Evolutionary conservation across 2,329 filamentous ascomycete genomes (phyloP).

Genomic region (Botrytis aclada): DNA sequence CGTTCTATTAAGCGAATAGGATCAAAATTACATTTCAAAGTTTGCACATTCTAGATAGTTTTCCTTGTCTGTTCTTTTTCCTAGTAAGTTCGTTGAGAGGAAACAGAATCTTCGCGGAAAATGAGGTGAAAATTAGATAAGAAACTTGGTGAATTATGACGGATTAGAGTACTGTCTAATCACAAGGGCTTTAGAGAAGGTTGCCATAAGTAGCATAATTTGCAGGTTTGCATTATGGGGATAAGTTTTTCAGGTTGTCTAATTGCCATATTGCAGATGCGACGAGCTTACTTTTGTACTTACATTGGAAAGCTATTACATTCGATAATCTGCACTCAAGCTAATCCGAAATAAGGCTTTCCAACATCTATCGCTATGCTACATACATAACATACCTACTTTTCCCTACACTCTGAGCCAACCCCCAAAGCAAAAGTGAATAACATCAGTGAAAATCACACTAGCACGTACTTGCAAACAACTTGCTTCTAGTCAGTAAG

Average conservation of each 20-base stretch:
- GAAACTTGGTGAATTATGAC: not conserved
- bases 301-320: not conserved
- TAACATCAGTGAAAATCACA: not conserved
- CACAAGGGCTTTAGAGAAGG: no score
- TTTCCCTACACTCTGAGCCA: not conserved
- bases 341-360: not conserved
- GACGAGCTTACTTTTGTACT: not conserved
- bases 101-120: not conserved
- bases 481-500: not conserved
- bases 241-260: not conserved
- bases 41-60: not conserved
- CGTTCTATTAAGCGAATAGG: not conserved
- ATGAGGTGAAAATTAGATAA: not conserved
- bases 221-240: not conserved
- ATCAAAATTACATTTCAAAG: not conserved
- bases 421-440: not conserved
- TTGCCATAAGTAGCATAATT: no score
- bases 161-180: not conserved
- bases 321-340: not conserved
- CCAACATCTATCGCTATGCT: not conserved
- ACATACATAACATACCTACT: not conserved
- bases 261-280: accelerated
- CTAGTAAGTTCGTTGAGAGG: not conserved
- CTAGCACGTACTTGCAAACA: not conserved
- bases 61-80: not conserved